phyloP scores from a whole-genome alignment of 805 yeast genomes.

The Candida sphagnicola region DNA sequence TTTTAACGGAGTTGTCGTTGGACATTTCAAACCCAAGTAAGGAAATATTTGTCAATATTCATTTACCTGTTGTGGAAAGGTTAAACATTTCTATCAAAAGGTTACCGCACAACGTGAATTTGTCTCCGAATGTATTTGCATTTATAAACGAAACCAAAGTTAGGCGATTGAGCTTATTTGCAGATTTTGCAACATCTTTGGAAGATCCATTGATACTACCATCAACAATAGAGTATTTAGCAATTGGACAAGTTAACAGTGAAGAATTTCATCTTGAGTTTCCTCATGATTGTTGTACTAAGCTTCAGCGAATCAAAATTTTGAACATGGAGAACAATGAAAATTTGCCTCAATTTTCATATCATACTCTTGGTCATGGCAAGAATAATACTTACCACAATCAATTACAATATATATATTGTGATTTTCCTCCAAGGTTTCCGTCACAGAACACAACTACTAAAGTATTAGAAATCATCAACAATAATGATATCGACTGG shows the following conservation, averaged over 20 bases:
- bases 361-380: background rate
- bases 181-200: background rate
- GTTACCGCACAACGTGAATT: background rate
- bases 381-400: background rate
- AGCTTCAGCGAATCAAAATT: background rate
- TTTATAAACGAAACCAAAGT: background rate
- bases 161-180: background rate
- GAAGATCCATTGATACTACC: background rate
- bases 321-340: background rate
- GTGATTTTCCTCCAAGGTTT: background rate
- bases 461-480: background rate
- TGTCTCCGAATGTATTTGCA: background rate
- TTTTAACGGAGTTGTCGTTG: background rate
- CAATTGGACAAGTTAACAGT: background rate
- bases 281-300: background rate
- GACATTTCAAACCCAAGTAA: background rate
- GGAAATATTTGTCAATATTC: background rate
- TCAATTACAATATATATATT: background rate
- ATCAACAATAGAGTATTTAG: background rate
- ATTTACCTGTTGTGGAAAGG: background rate
- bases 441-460: background rate
- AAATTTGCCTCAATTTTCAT: background rate
- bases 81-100: background rate
- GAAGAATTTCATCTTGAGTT: background rate
- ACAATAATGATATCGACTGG: background rate